A percentile compares a stretch with the other conserved stretches of the same genome.
Conservation (phyloP, 768 basidiomycete genomes). For the Leccinum longicurvipes region DNA sequence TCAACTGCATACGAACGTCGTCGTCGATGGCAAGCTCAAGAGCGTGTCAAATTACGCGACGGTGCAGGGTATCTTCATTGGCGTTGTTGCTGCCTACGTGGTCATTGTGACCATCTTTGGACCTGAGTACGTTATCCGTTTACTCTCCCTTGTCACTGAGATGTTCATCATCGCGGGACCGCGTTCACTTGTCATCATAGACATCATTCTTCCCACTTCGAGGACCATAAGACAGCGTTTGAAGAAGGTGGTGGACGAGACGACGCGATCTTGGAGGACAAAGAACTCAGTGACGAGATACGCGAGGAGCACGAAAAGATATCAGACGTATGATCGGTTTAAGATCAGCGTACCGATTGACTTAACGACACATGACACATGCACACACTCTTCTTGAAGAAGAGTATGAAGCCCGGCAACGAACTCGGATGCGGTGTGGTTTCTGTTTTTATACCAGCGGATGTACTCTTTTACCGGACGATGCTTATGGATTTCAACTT, state of each 20-base stretch:
- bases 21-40: slow-evolving; percentile 34
- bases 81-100: slow-evolving; percentile 73
- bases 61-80: slow-evolving; percentile 88
- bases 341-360: neutral
- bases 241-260: slow-evolving; percentile 67
- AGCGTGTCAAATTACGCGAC: slow-evolving; percentile 64
- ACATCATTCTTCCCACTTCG: slow-evolving; percentile 78
- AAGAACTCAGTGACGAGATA: neutral
- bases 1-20: slow-evolving; percentile 49
- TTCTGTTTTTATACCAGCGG: neutral
- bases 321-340: slow-evolving; percentile 10
- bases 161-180: neutral
- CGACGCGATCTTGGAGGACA: slow-evolving; percentile 39
- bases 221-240: slow-evolving; percentile 75
- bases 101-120: slow-evolving; percentile 75
- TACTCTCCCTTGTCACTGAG: neutral
- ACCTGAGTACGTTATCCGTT: slow-evolving; percentile 53
- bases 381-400: neutral
- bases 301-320: slow-evolving; percentile 21
- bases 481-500: neutral
- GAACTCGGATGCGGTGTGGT: neutral
- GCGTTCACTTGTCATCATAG: slow-evolving; percentile 28
- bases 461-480: neutral
- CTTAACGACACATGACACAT: neutral
- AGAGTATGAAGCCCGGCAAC: neutral